Evolutionary conservation across 371 early-diverging fungal species (phyloP).

Genomic region (Phascolomyces articulosus): DNA sequence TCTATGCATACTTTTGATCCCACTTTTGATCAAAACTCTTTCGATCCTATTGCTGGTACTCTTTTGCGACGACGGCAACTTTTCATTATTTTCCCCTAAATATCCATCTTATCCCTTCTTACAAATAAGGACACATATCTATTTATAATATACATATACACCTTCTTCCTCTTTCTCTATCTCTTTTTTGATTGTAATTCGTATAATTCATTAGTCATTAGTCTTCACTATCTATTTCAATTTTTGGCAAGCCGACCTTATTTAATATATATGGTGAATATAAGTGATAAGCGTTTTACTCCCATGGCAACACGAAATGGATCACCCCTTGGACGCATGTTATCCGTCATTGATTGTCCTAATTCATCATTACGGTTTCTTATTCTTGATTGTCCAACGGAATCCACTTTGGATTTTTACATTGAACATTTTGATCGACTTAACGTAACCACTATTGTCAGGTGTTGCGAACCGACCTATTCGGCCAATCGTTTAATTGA

Average conservation of each 20-base stretch:
- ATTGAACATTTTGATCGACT: slow-evolving; percentile 71
- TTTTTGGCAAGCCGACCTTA: not conserved
- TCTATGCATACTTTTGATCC: slow-evolving; percentile 13
- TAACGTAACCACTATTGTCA: slow-evolving; percentile 81
- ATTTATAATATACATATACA: not conserved
- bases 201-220: not conserved
- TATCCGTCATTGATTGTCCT: slow-evolving; percentile 16
- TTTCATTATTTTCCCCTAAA: not conserved
- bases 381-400: slow-evolving; percentile 89
- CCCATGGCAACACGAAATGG: slow-evolving; percentile 7
- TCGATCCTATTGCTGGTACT: slow-evolving; percentile 14
- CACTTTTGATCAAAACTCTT: slow-evolving; percentile 8
- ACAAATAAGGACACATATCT: too few relatives aligned
- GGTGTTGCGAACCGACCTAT: slow-evolving; percentile 87
- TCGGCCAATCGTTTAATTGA: slow-evolving; percentile 68
- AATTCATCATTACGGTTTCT: slow-evolving; percentile 69
- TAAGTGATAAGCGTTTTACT: slow-evolving; percentile 5
- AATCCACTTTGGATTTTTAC: slow-evolving; percentile 77
- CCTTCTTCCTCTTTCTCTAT: not conserved
- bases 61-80: slow-evolving; percentile 11
- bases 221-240: not conserved
- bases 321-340: slow-evolving; percentile 16
- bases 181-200: not conserved
- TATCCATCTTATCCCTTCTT: not conserved
- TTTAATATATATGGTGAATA: slow-evolving; percentile 5